Base-by-base conservation (phyloP, 768 basidiomycete genomes). In the Mycena chlorophos region DNA sequence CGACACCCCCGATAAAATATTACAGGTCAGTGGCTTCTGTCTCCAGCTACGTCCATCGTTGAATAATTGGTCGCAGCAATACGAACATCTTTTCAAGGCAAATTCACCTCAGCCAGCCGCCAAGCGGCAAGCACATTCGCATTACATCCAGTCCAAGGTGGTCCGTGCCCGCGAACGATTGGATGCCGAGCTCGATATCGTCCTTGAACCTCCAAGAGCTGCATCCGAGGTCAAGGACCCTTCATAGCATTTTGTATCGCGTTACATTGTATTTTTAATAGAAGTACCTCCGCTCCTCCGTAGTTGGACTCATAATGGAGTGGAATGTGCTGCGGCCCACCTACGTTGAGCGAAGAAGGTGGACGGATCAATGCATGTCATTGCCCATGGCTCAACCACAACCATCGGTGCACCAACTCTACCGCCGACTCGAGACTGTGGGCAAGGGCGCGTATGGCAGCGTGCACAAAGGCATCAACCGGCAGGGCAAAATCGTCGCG, bases 141-240 rank as follows among this genome's bases (percentile, higher is more conserved):
- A 94, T 71, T 98, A 98, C 72, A 78, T 98, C 13, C 95, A 96
- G 69, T 95, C 93, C 28, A 99, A 99, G 74, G 92, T 99, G n/a
- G 84, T 92, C 42, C 85, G 97, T 38, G 96, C 97, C 19, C 82
- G 86, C 52, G 94, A 98, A 74, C 85, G 97, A 73, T 86, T 98
- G 81, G 90, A 97, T 69, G 95, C 95, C 0, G 96, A 99, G 78
- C 55, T 68, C 25, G 73, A 78, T 26, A 43, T 43, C 52, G 54
- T 60, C 39, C 40, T 63, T 25, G 70, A 73, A 57, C 37, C 68
- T 19, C 58, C 67, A 23, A 45, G 62, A 22, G 50, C 65, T 26
- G 56, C 59, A 45, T 25, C 23, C 23, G 40, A 42, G 5, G 40
- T 42, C 40, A 14, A 42, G 20, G 40, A 42, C 22, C 45, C 45